Evolutionary conservation across 164 flowering plant species (phyloP).

Genomic region (Euptelea pleiosperma): DNA sequence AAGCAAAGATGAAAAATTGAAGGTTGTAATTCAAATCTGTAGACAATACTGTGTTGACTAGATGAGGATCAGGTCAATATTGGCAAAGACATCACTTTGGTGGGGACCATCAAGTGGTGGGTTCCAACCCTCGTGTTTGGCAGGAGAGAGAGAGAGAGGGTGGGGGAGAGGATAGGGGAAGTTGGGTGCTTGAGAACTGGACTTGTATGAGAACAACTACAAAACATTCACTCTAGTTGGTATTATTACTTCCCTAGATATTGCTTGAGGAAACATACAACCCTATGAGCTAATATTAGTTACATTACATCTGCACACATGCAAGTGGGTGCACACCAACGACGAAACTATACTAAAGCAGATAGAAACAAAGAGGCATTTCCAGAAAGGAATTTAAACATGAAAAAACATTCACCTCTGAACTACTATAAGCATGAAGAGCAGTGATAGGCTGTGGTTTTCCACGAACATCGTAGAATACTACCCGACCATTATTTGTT

Average conservation of each 20-base stretch:
- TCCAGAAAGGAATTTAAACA: not conserved
- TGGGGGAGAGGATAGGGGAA: too few relatives aligned
- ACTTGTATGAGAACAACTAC: too few relatives aligned
- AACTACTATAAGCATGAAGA: conserved; percentile 79
- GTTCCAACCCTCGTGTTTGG: too few relatives aligned
- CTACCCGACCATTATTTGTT: conserved; percentile 83
- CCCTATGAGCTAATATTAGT: not conserved
- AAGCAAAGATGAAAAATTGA: conserved; percentile 1
- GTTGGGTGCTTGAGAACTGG: too few relatives aligned
- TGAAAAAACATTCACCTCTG: conserved; percentile 57
- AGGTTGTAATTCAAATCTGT: not conserved
- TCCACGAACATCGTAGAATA: conserved; percentile 94
- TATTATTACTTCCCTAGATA: too few relatives aligned
- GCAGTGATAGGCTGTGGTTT: conserved; percentile 86
- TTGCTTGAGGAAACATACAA: too few relatives aligned
- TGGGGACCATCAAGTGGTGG: too few relatives aligned
- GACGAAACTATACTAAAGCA: not conserved
- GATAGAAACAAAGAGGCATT: not conserved
- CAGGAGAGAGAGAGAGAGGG: too few relatives aligned
- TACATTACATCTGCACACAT: conserved; percentile 2
- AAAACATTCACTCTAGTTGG: too few relatives aligned
- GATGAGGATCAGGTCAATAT: too few relatives aligned
- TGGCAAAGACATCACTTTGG: too few relatives aligned
- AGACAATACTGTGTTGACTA: not conserved
- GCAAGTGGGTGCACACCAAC: not conserved